Conservation (phyloP, 805 yeast species). For the Candida oleophila region DNA sequence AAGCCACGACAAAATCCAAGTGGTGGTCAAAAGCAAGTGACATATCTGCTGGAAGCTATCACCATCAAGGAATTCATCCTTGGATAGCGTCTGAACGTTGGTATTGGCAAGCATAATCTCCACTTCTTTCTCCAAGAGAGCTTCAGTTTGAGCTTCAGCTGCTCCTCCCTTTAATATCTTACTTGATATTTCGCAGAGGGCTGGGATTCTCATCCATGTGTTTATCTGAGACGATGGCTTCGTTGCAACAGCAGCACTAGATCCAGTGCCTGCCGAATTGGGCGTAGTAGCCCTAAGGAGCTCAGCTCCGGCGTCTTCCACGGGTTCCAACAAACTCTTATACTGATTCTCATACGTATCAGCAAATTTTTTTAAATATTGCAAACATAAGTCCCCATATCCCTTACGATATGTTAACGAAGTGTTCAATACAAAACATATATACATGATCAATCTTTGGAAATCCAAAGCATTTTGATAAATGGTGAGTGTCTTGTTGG, state of each 20-base stretch:
- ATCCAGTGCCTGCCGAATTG: not conserved
- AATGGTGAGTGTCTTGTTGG: constrained; percentile 9
- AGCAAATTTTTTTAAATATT: constrained; percentile 35
- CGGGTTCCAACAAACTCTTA: constrained; percentile 27
- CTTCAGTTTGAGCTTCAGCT: constrained; percentile 13
- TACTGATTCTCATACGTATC: constrained; percentile 32
- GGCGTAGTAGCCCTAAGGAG: not conserved
- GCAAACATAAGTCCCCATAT: constrained; percentile 47
- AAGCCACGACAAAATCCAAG: constrained; percentile 62
- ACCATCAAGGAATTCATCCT: constrained; percentile 54
- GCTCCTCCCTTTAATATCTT: constrained; percentile 11
- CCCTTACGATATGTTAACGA: constrained; percentile 56
- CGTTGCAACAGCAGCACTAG: not conserved
- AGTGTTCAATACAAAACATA: constrained; percentile 58
- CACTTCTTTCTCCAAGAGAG: constrained; percentile 22
- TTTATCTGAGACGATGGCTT: constrained; percentile 12
- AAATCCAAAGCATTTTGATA: constrained; percentile 47
- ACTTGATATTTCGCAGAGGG: constrained; percentile 24
- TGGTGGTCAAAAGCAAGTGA: constrained; percentile 51
- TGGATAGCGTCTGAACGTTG: constrained; percentile 12
- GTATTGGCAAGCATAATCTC: constrained; percentile 24
- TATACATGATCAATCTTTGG: constrained; percentile 43
- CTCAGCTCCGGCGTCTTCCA: not conserved
- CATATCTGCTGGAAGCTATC: constrained; percentile 52
- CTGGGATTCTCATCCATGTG: constrained; percentile 34